Conservation (phyloP, 257 asterid genomes). For the Plantago ovata region DNA sequence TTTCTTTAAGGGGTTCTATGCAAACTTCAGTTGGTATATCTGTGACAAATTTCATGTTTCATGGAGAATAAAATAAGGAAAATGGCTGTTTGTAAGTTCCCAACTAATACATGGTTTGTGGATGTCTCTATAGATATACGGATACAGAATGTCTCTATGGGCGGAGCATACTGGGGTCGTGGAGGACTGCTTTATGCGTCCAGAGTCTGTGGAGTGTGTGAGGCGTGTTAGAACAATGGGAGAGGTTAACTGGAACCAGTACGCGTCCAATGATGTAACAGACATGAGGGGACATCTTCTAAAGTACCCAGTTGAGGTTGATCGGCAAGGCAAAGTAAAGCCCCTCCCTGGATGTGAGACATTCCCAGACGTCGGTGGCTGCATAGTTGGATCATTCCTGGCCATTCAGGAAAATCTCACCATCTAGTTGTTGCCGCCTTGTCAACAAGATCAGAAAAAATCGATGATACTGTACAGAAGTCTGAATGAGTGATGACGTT, state of each 20-base stretch:
- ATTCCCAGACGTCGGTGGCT: conserved; percentile 95
- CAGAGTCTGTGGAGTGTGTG: conserved; percentile 87
- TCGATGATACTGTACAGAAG: neutral
- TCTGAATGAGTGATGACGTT: too few relatives aligned
- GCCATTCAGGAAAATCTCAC: conserved; percentile 93
- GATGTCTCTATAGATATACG: conserved; percentile 55
- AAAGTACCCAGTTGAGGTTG: conserved; percentile 87
- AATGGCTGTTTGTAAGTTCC: neutral
- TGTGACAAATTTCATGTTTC: too few relatives aligned
- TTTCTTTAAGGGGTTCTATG: too few relatives aligned
- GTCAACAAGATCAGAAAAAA: neutral
- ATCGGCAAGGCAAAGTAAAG: conserved; percentile 70
- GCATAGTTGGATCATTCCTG: conserved; percentile 71
- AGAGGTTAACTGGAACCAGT: conserved; percentile 79
- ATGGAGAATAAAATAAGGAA: neutral
- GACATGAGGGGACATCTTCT: conserved; percentile 92
- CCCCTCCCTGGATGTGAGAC: conserved; percentile 65
- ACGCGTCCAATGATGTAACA: conserved; percentile 55
- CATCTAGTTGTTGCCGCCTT: conserved; percentile 27
- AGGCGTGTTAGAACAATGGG: conserved; percentile 76
- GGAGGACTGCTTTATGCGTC: conserved; percentile 77
- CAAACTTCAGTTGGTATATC: too few relatives aligned
- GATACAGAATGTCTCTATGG: conserved; percentile 97
- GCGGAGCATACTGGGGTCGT: conserved; percentile 89
- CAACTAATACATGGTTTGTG: neutral